A percentile compares a stretch with the other conserved stretches of the same genome.
Conservation (phyloP, 129 eudicot species). For the Flaveria linearis region DNA sequence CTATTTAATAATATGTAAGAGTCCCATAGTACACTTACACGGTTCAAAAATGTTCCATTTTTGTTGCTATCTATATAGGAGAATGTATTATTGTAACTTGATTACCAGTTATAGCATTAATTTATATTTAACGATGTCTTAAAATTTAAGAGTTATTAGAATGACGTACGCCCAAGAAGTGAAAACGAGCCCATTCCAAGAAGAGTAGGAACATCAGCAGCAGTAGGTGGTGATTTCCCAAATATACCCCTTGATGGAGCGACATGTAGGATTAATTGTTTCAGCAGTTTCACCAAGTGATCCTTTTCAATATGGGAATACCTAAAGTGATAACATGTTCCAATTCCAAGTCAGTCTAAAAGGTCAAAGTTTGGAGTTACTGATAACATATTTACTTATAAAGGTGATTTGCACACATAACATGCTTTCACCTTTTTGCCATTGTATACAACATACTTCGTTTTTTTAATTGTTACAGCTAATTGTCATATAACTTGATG, state of each 20-base stretch:
- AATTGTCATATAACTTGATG: background rate
- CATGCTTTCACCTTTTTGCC: background rate
- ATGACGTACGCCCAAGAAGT: conserved; percentile 63
- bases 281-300: conserved; percentile 86
- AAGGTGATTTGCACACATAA: background rate
- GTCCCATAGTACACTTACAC: background rate
- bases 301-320: conserved; percentile 83
- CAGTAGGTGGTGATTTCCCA: conserved; percentile 68
- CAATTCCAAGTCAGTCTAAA: conserved; percentile 25
- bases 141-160: background rate
- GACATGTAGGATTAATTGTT: conserved; percentile 60
- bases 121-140: background rate
- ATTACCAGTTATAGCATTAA: background rate
- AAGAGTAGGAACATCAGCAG: conserved; percentile 95
- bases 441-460: background rate
- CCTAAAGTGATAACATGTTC: conserved; percentile 42
- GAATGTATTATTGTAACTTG: background rate
- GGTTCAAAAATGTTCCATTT: background rate
- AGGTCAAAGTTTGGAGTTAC: background rate
- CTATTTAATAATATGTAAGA: background rate
- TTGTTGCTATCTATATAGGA: background rate
- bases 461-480: background rate
- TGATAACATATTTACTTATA: background rate
- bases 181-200: conserved; percentile 89
- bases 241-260: conserved; percentile 54